Evolutionary conservation across 129 eudicot species (phyloP), one percentile per base, ranked within the genome.

Genomic region (Centrapalus pauciflorus): DNA sequence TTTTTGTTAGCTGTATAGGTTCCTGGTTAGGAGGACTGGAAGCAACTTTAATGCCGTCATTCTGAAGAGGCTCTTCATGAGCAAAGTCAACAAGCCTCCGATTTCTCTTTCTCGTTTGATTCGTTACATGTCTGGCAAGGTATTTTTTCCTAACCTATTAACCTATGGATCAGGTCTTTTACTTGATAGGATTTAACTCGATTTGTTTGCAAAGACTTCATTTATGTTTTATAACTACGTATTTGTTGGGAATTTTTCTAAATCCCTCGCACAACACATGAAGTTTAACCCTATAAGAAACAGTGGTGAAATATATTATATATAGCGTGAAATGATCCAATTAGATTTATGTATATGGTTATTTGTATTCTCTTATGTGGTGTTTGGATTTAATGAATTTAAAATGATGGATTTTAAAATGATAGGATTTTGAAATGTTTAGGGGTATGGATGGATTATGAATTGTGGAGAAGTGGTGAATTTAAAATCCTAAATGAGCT

Each of bases 1-100:
- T 2, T 16, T 26, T 3, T 4, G 45, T 40, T 51, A 87, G 95
- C 81, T 90, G 41, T 91, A 91, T 69, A 87, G 94, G 7, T 91
- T 91, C 33, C 75, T 91, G 14, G 96, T 85, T 24, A 85, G 96
- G 84, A 87, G 96, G 70, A 84, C 93, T 0, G 93, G 84, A 28
- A 84, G 93, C 63, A 87, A 83, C 54, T 87, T 90, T 66, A 87
- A 91, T 85, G 96, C 88, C 0, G 96, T 87, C 63, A 77, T 91
- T 5, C 55, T 91, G 83, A 91, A 91, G 88, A 74, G 97, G 81
- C 79, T 91, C 9, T 87, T 91, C 59, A 87, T 87, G 97, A 90
- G 97, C 82, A 87, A 85, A 84, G 70, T 82, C 27, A 90, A 87
- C 79, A 87, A 81, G 77, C 76, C 97, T 17, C 95, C 97, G 4